These are phyloP conservation scores for Asterophora lycoperdoides DNA, from an alignment of 768 basidiomycete genomes.

Conservation along the genomic window DNA sequence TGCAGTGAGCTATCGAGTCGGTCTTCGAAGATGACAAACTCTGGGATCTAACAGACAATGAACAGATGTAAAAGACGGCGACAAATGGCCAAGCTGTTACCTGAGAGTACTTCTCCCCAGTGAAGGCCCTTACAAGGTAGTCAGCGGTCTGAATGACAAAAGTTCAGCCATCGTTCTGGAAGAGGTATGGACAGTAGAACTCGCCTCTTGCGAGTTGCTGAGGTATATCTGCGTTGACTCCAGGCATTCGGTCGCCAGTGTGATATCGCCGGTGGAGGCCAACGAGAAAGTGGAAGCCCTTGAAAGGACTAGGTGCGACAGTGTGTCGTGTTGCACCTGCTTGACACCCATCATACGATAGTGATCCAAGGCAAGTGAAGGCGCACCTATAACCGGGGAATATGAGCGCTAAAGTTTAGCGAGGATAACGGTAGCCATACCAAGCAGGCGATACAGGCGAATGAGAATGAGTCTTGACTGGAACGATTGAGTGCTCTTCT, in stretches of 20 bases:
- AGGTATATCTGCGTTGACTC: conserved; percentile 80
- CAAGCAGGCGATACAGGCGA: conserved; percentile 77
- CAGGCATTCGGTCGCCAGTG: conserved; percentile 68
- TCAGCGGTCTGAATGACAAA: conserved; percentile 57
- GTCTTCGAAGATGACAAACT: conserved; percentile 80
- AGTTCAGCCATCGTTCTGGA: conserved; percentile 1
- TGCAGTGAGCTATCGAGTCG: conserved; percentile 81
- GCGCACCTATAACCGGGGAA: conserved; percentile 49
- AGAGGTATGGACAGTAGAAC: conserved; percentile 7
- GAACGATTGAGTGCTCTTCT: conserved; percentile 75
- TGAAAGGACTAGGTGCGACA: conserved; percentile 79
- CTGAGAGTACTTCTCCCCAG: conserved; percentile 79
- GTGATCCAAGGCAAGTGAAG: conserved; percentile 70
- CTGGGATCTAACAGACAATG: conserved; percentile 55
- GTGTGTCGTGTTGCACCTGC: conserved; percentile 84
- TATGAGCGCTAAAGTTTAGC: conserved; percentile 1
- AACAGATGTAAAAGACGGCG: neutral
- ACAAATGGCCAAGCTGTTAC: conserved; percentile 27
- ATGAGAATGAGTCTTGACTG: conserved; percentile 72
- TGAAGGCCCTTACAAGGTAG: conserved; percentile 75
- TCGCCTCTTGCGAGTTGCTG: conserved; percentile 74
- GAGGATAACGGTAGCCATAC: conserved; percentile 32
- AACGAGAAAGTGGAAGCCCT: conserved; percentile 77
- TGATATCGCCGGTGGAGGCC: conserved; percentile 71
- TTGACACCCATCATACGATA: conserved; percentile 76